Evolutionary conservation across 805 yeast species (phyloP), one percentile per base, ranked within the genome.

Genomic region (Komagataella pseudopastoris): DNA sequence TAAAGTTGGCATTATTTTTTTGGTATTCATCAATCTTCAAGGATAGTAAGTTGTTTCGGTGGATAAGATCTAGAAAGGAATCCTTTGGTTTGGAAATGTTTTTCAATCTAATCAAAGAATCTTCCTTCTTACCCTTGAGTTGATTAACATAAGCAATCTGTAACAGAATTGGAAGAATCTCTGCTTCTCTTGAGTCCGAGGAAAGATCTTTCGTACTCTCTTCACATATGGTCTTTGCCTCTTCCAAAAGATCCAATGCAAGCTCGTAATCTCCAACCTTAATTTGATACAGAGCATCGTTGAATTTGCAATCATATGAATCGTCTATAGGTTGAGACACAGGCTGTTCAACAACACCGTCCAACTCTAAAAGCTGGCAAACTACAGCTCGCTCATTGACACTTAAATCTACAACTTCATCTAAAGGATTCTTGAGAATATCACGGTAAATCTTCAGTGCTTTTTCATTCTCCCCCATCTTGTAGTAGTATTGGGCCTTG

Each of bases 331-430:
- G 22, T 18, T 23, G 48, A 8, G 18, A 43, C 17, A 45, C 16
- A 10, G 48, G 44, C 39, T 17, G 47, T 4, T 44, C 43, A 10
- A 16, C 14, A 45, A 51, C 52, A 4, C 54, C 51, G 12, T 60
- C 49, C 5, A 63, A 56, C 10, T 56, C 45, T 5, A 61, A 60
- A 7, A 65, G 61, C 60, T 78, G 85, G 8, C 86, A 78, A 22
- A 77, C 64, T n/a, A 80, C 72, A 2, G 90, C 88, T 53, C 83
- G 72, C 63, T 83, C 85, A 60, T 85, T 85, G 47, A 81, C 82
- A 24, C 70, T 59, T 51, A 82, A 60, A 62, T 83, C 90, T 44
- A 70, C 58, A 20, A 58, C 58, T 56, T 75, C 83, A 46, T 65
- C 67, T 49, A 66, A 58, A 24, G 69, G 64, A 6, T 62, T 50